These are phyloP conservation scores for Pisolithus albus DNA, from an alignment of 768 basidiomycete genomes.

Conservation along the genomic window DNA sequence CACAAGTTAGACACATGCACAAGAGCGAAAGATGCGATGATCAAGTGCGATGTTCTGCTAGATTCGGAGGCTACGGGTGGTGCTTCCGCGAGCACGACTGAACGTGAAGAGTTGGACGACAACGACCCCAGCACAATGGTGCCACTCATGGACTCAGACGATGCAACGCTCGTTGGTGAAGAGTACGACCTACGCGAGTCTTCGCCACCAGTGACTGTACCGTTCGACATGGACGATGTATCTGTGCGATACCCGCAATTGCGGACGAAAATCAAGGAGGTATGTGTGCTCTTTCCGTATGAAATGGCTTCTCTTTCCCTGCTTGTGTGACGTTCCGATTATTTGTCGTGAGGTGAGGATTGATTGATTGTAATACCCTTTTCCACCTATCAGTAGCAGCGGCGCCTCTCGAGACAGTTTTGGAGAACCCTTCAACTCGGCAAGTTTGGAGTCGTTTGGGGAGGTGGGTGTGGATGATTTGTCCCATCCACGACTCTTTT, in stretches of 20 bases:
- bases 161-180: slow-evolving; percentile 21
- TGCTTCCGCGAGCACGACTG: background rate
- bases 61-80: background rate
- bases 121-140: slow-evolving; percentile 1
- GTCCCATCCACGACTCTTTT: too few species aligned
- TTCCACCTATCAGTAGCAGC: slow-evolving; percentile 24
- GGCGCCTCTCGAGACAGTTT: slow-evolving; percentile 5
- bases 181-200: slow-evolving; percentile 12
- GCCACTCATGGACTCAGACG: slow-evolving; percentile 18
- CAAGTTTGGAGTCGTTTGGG: background rate
- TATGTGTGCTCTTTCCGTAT: slow-evolving; percentile 7
- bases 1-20: background rate
- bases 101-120: background rate
- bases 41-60: background rate
- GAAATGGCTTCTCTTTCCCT: background rate
- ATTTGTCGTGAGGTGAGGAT: background rate
- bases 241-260: slow-evolving; percentile 13
- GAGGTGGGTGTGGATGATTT: background rate
- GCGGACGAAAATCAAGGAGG: slow-evolving; percentile 18
- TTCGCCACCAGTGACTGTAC: background rate
- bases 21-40: background rate
- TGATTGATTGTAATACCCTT: background rate
- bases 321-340: too few species aligned
- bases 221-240: slow-evolving; percentile 15
- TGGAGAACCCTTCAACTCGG: background rate